Evolutionary conservation across 495 filamentous ascomycete genomes (phyloP), one percentile per base, ranked within the genome.

Genomic region (Lasiosphaeria ovina): DNA sequence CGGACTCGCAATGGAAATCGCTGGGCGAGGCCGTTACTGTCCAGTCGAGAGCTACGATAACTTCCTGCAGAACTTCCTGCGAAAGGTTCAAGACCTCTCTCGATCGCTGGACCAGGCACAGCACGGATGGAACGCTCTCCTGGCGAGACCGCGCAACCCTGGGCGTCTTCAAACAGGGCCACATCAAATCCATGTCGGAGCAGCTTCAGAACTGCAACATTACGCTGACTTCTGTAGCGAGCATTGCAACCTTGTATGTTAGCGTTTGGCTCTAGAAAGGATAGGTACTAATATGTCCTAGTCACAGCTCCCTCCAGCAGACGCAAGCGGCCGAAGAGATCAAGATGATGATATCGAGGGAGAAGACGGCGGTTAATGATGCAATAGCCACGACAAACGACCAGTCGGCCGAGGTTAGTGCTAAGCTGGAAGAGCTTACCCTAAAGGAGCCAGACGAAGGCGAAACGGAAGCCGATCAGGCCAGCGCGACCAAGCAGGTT

Each of bases 41-140:
- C 33, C 59, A 75, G 54, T 69, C 66, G 35, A 69, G 72, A 62
- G 38, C 55, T 35, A 67, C 69, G 35, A 72, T 73, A 33, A 62
- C 64, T 42, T 42, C 38, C 38, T 42, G 38, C 38, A 42, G 14
- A 24, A 40, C 64, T 52, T 70, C 72, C 47, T 79, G 75, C 63
- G 50, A 71, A 32, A 57, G 61, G n/a, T 76, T 76, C 57, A 70
- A 58, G 52, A 59, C 60, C 59, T 64, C 71, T 60, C 72, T 76
- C 54, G 62, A 67, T 57, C 52, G 60, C 58, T 76, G 67, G 71
- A 76, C 74, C 45, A 72, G 69, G 66, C 69, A 76, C 60, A 75
- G 67, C 57, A 56, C 66, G 54, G 67, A 73, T 64, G 66, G 72
- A 57, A 73, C 66, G 48, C 62, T 75, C 51, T 54, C 63, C 61